Evolutionary conservation across 2,329 filamentous ascomycete species (phyloP).

Genomic region (Calonectria honghensis): DNA sequence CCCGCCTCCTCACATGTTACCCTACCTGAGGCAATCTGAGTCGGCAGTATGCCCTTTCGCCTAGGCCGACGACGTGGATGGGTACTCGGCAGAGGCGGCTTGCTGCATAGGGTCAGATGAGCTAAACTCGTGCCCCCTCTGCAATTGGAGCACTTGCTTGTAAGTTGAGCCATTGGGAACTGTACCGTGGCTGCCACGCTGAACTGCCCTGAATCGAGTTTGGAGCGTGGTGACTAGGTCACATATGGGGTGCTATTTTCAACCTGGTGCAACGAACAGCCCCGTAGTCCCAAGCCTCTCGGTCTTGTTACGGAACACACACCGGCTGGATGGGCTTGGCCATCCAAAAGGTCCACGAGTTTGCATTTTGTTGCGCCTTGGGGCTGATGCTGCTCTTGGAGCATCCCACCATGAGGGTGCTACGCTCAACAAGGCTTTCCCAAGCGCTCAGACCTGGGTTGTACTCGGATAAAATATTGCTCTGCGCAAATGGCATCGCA

Average conservation of each 20-base stretch:
- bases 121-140: conserved; percentile 6
- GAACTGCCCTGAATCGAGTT: background rate
- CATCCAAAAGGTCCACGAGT: conserved; percentile 1
- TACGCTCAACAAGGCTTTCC: conserved; percentile 18
- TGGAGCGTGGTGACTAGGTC: conserved; percentile 13
- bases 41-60: conserved; percentile 5
- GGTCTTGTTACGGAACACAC: conserved; percentile 22
- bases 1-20: conserved; percentile 6
- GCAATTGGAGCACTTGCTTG: conserved; percentile 3
- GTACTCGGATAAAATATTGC: background rate
- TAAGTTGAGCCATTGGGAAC: conserved; percentile 19
- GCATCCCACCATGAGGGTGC: conserved; percentile 3
- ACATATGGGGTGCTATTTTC: conserved; percentile 26
- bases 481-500: background rate
- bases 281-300: conserved; percentile 14
- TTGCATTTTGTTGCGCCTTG: conserved; percentile 1
- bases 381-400: conserved; percentile 8
- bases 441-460: conserved; percentile 5
- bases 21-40: conserved; percentile 30
- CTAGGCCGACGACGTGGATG: background rate
- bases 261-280: conserved; percentile 22
- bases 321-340: background rate
- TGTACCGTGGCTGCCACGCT: conserved; percentile 15
- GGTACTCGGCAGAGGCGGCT: conserved; percentile 18
- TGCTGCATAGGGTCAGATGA: conserved; percentile 25